phyloP scores from a whole-genome alignment of 2,329 filamentous ascomycete species.

The Colletotrichum tropicicola region DNA sequence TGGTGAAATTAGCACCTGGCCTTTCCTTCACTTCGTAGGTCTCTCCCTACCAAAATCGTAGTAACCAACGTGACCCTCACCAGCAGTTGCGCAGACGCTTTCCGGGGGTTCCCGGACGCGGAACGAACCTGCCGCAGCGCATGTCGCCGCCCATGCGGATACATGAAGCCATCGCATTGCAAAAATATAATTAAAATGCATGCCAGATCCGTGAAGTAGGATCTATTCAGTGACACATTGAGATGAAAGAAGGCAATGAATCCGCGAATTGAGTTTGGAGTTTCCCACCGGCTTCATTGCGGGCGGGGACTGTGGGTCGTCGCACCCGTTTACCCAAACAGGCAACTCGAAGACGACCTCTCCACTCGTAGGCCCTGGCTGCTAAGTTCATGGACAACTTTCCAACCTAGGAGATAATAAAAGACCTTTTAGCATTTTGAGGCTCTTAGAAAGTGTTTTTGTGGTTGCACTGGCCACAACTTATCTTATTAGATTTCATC shows the following conservation, averaged over 20 bases:
- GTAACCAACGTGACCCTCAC: background rate
- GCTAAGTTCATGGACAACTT: too few relatives aligned
- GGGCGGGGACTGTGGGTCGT: background rate
- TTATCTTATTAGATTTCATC: too few relatives aligned
- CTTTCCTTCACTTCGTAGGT: too few relatives aligned
- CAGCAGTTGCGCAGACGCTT: background rate
- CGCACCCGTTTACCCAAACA: constrained; percentile 1
- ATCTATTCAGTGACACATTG: background rate
- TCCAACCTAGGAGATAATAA: too few relatives aligned
- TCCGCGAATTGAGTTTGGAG: background rate
- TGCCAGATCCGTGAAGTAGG: background rate
- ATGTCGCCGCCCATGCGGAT: background rate
- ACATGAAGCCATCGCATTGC: background rate
- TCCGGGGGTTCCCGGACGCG: background rate
- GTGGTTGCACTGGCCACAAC: too few relatives aligned
- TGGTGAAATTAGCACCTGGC: background rate
- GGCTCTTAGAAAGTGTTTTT: too few relatives aligned
- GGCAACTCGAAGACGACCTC: background rate
- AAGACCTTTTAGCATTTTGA: background rate
- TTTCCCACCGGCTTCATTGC: background rate
- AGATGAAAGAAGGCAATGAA: background rate
- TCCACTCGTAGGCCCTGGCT: background rate
- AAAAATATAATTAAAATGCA: background rate
- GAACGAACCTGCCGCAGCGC: background rate
- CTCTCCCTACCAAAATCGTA: background rate